Percentiles rank a stretch among this genome's conserved stretches.
These are phyloP conservation scores for Flammula alnicola DNA, from an alignment of 1,284 basidiomycete genomes.

Conservation along the genomic window DNA sequence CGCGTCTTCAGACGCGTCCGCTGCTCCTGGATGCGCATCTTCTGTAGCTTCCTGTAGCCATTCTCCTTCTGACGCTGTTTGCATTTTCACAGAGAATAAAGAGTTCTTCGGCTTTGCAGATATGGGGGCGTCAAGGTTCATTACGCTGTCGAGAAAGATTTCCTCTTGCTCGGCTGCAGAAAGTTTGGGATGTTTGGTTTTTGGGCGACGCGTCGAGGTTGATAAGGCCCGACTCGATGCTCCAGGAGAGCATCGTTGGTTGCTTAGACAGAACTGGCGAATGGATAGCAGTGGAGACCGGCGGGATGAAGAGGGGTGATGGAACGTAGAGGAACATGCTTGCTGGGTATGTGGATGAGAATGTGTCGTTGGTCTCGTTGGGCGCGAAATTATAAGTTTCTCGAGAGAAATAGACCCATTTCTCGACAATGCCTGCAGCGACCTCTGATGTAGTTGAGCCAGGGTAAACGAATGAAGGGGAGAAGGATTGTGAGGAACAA, in stretches of 20 bases:
- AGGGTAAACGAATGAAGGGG: conserved; percentile 17
- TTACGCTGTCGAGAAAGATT: neutral
- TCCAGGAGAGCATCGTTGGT: neutral
- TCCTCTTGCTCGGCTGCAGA: conserved; percentile 6
- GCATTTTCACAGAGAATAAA: conserved; percentile 3
- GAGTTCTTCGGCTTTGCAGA: too few species aligned
- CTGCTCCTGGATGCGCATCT: conserved; percentile 4
- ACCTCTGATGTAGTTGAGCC: conserved; percentile 16
- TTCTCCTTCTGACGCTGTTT: conserved; percentile 22
- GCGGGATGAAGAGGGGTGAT: neutral
- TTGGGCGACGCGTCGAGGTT: conserved; percentile 7
- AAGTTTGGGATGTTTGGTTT: too few species aligned
- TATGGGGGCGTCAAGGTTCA: too few species aligned
- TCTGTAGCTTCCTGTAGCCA: conserved; percentile 21
- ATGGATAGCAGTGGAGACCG: neutral
- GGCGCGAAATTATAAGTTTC: conserved; percentile 8
- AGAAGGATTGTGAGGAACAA: conserved; percentile 12
- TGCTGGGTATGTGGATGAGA: neutral
- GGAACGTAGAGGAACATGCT: neutral
- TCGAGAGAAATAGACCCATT: conserved; percentile 10
- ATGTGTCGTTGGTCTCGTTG: conserved; percentile 7
- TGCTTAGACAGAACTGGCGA: neutral
- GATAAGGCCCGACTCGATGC: neutral
- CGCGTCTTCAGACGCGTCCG: conserved; percentile 1
- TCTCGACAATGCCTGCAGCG: conserved; percentile 9